Evolutionary conservation across 2,329 filamentous ascomycete genomes (phyloP).

Genomic region (Aspergillus uvarum): DNA sequence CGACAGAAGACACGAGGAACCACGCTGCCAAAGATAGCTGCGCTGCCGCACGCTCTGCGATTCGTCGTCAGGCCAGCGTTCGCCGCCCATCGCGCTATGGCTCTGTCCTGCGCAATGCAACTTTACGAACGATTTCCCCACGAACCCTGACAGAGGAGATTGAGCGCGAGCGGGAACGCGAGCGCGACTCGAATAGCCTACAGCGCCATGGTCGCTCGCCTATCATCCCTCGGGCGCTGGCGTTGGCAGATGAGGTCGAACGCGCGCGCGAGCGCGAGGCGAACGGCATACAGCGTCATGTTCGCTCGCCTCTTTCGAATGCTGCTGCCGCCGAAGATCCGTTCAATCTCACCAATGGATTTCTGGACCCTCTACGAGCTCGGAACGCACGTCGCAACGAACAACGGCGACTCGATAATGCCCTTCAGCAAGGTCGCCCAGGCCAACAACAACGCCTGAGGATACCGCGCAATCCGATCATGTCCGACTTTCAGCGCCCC

Average conservation of each 20-base stretch:
- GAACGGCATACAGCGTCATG: constrained; percentile 21
- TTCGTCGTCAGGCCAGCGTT: constrained; percentile 53
- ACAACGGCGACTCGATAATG: constrained; percentile 35
- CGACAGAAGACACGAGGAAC: constrained; percentile 42
- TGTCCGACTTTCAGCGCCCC: constrained; percentile 28
- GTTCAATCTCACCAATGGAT: constrained; percentile 25
- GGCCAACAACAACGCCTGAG: constrained; percentile 36
- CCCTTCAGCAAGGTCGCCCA: constrained; percentile 34
- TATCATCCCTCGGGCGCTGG: neutral
- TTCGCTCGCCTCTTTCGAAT: constrained; percentile 29
- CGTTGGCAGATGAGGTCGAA: neutral
- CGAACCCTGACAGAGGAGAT: constrained; percentile 32
- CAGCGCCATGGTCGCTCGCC: constrained; percentile 27
- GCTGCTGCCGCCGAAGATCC: constrained; percentile 29
- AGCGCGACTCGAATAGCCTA: constrained; percentile 13
- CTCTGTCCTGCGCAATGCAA: constrained; percentile 29
- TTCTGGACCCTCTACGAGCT: constrained; percentile 18
- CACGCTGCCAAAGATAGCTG: constrained; percentile 54
- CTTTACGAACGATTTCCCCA: constrained; percentile 32
- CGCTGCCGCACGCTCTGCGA: constrained; percentile 56
- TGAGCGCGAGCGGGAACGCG: constrained; percentile 25
- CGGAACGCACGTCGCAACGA: constrained; percentile 26
- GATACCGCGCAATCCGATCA: constrained; percentile 36
- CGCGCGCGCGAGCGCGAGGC: constrained; percentile 22
- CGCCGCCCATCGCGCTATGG: constrained; percentile 31